A percentile compares a stretch with the other conserved stretches of the same genome.
These are phyloP conservation scores for Durusdinium trenchii DNA, from an alignment of 73 alveolate species.

Conservation along the genomic window DNA sequence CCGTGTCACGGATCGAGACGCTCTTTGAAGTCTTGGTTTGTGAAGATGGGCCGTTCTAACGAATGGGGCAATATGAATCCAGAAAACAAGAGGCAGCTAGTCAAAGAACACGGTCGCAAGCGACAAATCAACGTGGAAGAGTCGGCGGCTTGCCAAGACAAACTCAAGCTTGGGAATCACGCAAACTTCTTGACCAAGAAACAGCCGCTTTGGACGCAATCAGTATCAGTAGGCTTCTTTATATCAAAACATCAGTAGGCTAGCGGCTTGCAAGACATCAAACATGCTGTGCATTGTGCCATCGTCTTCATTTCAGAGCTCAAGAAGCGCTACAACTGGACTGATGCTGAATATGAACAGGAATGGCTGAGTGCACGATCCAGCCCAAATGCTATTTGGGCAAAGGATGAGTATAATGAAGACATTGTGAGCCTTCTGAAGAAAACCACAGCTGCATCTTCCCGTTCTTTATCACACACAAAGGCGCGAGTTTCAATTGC, in stretches of 20 bases:
- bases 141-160: neutral
- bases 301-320: neutral
- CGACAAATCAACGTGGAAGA: neutral
- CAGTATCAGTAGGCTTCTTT: too few species aligned
- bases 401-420: neutral
- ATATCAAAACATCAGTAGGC: too few species aligned
- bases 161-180: neutral
- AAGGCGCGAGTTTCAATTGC: neutral
- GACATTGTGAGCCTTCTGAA: neutral
- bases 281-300: neutral
- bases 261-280: neutral
- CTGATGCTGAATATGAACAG: neutral
- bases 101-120: neutral
- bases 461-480: neutral
- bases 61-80: neutral
- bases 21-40: neutral
- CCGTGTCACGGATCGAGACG: neutral
- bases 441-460: neutral
- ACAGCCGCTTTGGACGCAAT: too few species aligned
- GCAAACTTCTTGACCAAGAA: neutral
- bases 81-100: neutral
- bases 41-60: neutral
- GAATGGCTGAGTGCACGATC: neutral
- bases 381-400: neutral
- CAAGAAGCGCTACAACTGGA: constrained; percentile 22